A percentile compares a stretch with the other conserved stretches of the same genome.
Conservation (phyloP, 2,329 filamentous ascomycete species). For the Cladosporium sp. region DNA sequence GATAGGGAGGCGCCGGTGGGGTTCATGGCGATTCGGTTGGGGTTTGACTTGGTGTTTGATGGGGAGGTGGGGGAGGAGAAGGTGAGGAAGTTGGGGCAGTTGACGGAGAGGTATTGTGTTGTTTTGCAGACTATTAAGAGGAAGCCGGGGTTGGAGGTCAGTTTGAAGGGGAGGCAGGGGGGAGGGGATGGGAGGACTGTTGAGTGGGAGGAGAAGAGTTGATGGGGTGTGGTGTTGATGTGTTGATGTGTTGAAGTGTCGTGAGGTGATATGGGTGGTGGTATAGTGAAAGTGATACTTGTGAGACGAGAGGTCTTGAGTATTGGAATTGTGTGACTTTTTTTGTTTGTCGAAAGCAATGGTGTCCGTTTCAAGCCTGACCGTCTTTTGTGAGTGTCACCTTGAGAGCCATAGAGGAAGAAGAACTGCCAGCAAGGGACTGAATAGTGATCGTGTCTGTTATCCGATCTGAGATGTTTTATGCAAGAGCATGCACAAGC, state of each 20-base stretch:
- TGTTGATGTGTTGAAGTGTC: too few species aligned
- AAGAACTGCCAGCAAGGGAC: too few species aligned
- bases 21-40: slow-evolving; percentile 43
- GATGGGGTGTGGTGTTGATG: too few species aligned
- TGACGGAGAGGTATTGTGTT: slow-evolving; percentile 50
- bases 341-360: too few species aligned
- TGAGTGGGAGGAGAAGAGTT: slow-evolving; percentile 21
- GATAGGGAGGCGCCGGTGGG: slow-evolving; percentile 44
- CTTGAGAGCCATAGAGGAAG: too few species aligned
- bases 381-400: too few species aligned
- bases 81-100: slow-evolving; percentile 42
- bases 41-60: slow-evolving; percentile 40
- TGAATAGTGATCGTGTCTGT: too few species aligned
- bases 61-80: slow-evolving; percentile 39
- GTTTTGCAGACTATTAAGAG: slow-evolving; percentile 38
- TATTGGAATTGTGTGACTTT: too few species aligned
- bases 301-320: too few species aligned
- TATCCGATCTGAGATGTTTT: not conserved
- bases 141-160: slow-evolving; percentile 35
- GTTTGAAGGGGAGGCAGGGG: slow-evolving; percentile 26
- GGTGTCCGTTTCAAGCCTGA: too few species aligned
- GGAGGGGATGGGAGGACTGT: slow-evolving; percentile 24
- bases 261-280: too few species aligned
- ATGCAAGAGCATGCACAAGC: not conserved
- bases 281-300: too few species aligned